Percentiles rank a stretch among this genome's conserved stretches.
Evolutionary conservation across 2,329 filamentous ascomycete genomes (phyloP).

Genomic region (Apiospora malaysiana): DNA sequence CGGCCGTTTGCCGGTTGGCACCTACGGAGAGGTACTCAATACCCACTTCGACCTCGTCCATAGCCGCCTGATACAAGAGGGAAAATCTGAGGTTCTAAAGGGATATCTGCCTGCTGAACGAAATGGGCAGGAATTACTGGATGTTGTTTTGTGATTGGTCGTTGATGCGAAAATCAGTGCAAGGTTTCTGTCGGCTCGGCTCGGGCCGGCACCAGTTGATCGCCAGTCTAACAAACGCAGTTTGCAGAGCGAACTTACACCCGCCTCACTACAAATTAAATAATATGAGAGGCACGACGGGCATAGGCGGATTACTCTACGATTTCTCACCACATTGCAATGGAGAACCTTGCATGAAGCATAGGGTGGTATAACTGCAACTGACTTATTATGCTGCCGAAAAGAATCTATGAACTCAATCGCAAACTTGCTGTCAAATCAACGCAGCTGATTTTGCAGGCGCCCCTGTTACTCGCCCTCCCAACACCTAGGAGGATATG

Average conservation of each 20-base stretch:
- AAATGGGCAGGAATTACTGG: constrained; percentile 1
- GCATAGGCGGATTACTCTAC: neutral
- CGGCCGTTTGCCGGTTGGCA: constrained; percentile 87
- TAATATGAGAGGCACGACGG: neutral
- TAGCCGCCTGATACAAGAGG: constrained; percentile 21
- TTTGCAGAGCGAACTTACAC: neutral
- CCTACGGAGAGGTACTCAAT: constrained; percentile 73
- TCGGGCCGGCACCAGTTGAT: constrained; percentile 14
- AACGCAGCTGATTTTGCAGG: neutral
- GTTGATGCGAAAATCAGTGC: constrained; percentile 15
- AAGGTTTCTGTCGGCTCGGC: neutral
- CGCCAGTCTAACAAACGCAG: neutral
- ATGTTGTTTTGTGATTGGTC: constrained; percentile 15
- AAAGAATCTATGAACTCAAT: neutral
- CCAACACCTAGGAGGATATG: neutral
- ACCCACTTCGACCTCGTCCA: constrained; percentile 38
- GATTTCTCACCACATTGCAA: neutral
- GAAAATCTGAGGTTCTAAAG: neutral
- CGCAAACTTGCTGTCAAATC: neutral
- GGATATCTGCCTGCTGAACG: neutral
- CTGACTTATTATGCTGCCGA: constrained; percentile 12
- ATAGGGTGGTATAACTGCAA: neutral
- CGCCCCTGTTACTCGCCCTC: neutral
- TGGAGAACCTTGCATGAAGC: neutral
- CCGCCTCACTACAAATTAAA: neutral